phyloP scores from a whole-genome alignment of 2,329 filamentous ascomycete species.

The Seiridium unicorne region DNA sequence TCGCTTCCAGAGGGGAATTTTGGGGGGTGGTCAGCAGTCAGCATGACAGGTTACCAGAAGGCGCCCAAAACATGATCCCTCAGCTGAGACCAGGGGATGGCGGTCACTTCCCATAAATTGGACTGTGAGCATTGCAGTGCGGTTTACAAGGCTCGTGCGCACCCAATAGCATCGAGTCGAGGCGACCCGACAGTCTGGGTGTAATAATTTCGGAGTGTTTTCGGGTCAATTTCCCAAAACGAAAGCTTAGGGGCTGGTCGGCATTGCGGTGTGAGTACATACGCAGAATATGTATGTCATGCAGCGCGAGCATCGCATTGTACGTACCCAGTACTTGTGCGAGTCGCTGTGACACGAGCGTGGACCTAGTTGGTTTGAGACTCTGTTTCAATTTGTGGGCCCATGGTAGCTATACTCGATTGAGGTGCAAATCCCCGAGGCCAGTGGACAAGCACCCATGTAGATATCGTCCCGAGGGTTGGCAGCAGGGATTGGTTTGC shows the following conservation, averaged over 20 bases:
- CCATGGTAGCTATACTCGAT: neutral
- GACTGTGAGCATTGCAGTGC: neutral
- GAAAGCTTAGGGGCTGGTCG: neutral
- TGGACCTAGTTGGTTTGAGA: neutral
- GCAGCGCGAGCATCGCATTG: neutral
- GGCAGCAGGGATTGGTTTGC: neutral
- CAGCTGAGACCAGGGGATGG: no score
- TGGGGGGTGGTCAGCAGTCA: no score
- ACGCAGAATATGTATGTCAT: neutral
- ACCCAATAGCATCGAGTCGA: neutral
- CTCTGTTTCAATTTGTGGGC: neutral
- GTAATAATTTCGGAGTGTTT: neutral
- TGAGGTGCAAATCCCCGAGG: neutral
- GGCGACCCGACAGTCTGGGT: neutral
- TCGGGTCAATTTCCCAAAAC: constrained; percentile 1
- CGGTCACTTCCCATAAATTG: no score
- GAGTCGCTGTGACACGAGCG: neutral
- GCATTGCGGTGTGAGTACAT: neutral
- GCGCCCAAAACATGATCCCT: no score
- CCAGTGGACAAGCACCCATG: neutral
- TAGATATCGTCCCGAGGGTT: neutral
- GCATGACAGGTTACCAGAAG: no score
- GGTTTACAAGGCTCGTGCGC: neutral
- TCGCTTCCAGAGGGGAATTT: no score
- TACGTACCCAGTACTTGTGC: neutral